These are phyloP conservation scores for Acer negundo DNA, from an alignment of 345 rosid genomes.

Conservation along the genomic window DNA sequence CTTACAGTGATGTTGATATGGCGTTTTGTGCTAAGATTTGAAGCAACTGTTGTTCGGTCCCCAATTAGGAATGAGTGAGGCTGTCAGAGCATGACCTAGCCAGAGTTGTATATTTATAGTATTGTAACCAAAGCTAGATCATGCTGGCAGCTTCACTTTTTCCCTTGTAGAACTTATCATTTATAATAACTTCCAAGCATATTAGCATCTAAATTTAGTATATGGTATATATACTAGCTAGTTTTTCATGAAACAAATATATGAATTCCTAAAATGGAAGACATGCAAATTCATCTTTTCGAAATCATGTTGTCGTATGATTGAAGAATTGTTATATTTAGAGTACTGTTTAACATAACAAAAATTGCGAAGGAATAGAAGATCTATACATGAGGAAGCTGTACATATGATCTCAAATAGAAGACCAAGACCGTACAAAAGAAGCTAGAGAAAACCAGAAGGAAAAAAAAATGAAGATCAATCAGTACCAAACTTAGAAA, in stretches of 20 bases:
- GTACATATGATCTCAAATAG: too few relatives aligned
- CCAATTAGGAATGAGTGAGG: conserved; percentile 78
- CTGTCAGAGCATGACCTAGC: conserved; percentile 92
- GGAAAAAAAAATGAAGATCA: too few relatives aligned
- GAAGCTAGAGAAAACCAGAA: too few relatives aligned
- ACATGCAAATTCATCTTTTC: not conserved
- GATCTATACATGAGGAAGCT: too few relatives aligned
- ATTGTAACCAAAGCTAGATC: conserved; percentile 62
- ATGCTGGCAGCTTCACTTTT: conserved; percentile 98
- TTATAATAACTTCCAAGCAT: not conserved
- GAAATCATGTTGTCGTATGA: not conserved
- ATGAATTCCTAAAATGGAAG: not conserved
- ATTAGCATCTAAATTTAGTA: not conserved
- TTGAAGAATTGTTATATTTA: not conserved
- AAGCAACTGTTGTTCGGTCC: conserved; percentile 28
- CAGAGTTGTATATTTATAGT: conserved; percentile 25
- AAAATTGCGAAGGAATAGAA: too few relatives aligned
- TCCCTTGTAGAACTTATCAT: conserved; percentile 48
- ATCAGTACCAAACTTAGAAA: too few relatives aligned
- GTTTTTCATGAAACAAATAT: not conserved
- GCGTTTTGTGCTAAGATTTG: not conserved
- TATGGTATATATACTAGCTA: not conserved
- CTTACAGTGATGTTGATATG: conserved; percentile 26
- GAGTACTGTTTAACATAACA: too few relatives aligned
- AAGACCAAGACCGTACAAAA: too few relatives aligned